phyloP scores from a whole-genome alignment of 2,329 filamentous ascomycete species.

The Arthrocladium fulminans region DNA sequence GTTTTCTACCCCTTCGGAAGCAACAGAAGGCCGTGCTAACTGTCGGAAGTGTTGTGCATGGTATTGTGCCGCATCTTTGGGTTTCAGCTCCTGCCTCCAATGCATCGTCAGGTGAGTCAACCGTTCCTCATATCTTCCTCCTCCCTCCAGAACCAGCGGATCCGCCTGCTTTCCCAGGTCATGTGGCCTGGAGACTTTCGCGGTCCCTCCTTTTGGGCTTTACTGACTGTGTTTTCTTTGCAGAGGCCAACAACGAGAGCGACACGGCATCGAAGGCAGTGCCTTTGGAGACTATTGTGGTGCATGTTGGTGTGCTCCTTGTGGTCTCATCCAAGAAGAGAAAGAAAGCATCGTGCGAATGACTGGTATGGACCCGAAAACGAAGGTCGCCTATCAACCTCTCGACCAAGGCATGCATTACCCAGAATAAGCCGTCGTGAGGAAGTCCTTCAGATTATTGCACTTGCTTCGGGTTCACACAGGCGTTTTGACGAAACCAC shows the following conservation, averaged over 20 bases:
- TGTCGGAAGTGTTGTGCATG: constrained; percentile 26
- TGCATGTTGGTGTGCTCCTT: constrained; percentile 50
- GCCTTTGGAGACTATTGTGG: constrained; percentile 43
- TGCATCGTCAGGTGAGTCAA: constrained; percentile 33
- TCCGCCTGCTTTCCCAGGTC: background rate
- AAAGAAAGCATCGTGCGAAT: constrained; percentile 37
- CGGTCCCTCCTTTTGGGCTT: background rate
- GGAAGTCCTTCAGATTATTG: background rate
- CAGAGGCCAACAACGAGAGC: constrained; percentile 45
- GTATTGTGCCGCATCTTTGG: constrained; percentile 25
- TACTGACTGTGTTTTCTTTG: constrained; percentile 21
- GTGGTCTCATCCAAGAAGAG: constrained; percentile 50
- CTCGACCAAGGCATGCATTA: constrained; percentile 1
- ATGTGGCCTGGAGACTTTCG: background rate
- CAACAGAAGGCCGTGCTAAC: no score
- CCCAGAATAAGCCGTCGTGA: background rate
- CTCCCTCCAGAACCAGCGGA: background rate
- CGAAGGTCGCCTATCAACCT: constrained; percentile 16
- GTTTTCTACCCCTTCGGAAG: no score
- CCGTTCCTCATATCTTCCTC: background rate
- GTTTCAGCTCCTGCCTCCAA: constrained; percentile 34
- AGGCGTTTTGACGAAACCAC: background rate
- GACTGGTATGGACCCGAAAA: constrained; percentile 21
- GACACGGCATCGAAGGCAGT: constrained; percentile 46
- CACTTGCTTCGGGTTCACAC: background rate